Conservation (phyloP, 345 rosid species). For the Toxicodendron radicans region DNA sequence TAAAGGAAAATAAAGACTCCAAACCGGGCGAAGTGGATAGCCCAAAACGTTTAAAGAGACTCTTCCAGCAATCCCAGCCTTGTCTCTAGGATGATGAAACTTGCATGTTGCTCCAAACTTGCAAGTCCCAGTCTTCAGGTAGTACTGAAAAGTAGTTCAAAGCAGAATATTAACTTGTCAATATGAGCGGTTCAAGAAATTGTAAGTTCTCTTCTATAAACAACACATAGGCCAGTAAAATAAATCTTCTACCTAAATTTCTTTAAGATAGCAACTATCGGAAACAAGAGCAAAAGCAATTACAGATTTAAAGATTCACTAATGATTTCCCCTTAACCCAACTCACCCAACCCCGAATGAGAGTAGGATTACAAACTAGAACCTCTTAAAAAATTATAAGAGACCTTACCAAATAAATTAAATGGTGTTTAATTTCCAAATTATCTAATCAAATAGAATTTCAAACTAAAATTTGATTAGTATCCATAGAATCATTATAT, state of each 20-base stretch:
- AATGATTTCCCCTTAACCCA: neutral
- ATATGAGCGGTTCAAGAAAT: neutral
- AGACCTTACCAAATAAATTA: neutral
- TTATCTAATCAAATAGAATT: neutral
- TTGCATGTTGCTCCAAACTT: slow-evolving; percentile 99
- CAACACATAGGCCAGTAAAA: neutral
- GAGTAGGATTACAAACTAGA: neutral
- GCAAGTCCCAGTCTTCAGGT: slow-evolving; percentile 98
- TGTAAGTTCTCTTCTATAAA: neutral
- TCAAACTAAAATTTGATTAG: neutral
- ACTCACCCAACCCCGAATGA: neutral
- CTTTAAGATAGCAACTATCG: neutral
- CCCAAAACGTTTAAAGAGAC: slow-evolving; percentile 90
- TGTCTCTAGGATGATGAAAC: slow-evolving; percentile 96
- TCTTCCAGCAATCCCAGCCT: slow-evolving; percentile 91
- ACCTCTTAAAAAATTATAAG: neutral
- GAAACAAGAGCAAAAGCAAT: neutral
- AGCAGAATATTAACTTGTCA: slow-evolving; percentile 25
- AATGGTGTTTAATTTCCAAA: neutral
- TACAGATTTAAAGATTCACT: too few relatives aligned
- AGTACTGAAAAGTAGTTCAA: slow-evolving; percentile 61
- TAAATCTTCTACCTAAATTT: neutral
- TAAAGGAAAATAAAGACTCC: slow-evolving; percentile 26
- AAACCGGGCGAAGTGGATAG: slow-evolving; percentile 89
- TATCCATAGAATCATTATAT: neutral